These are phyloP conservation scores for Lachnellula hyalina DNA, from an alignment of 2,329 filamentous ascomycete genomes.

Conservation along the genomic window DNA sequence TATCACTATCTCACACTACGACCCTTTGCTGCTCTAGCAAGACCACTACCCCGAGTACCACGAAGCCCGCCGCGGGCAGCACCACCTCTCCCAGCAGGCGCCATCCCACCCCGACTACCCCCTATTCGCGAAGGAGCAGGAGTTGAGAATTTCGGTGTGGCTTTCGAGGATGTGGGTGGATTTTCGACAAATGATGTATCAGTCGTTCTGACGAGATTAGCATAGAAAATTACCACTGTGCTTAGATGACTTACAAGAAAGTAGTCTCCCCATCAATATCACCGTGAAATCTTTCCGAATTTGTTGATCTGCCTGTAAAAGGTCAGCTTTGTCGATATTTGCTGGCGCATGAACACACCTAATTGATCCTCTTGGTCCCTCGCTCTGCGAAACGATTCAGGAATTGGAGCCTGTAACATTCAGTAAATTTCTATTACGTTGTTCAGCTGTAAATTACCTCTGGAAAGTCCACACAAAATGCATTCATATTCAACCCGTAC, in stretches of 20 bases:
- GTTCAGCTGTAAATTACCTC: conserved; percentile 54
- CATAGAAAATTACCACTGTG: background rate
- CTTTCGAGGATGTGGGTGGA: conserved; percentile 53
- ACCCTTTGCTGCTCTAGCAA: conserved; percentile 30
- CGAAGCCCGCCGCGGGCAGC: conserved; percentile 27
- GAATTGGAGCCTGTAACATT: conserved; percentile 62
- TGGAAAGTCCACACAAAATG: conserved; percentile 95
- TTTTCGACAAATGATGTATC: conserved; percentile 90
- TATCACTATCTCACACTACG: conserved; percentile 26
- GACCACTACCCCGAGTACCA: conserved; percentile 30
- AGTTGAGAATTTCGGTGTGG: conserved; percentile 37
- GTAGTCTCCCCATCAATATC: conserved; percentile 65
- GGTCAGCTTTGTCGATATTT: conserved; percentile 9
- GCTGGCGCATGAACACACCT: conserved; percentile 29
- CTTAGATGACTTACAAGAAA: conserved; percentile 59
- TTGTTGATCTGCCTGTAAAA: conserved; percentile 28
- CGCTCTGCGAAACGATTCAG: conserved; percentile 73
- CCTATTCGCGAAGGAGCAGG: conserved; percentile 28
- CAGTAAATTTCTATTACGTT: background rate
- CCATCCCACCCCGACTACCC: conserved; percentile 22
- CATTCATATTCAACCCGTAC: conserved; percentile 98
- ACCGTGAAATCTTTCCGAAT: conserved; percentile 33
- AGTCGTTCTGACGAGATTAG: conserved; percentile 60
- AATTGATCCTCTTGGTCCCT: conserved; percentile 51
- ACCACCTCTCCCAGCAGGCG: conserved; percentile 28